Percentiles rank a stretch among this genome's conserved stretches.
Evolutionary conservation across 441 rosid species (phyloP).

Genomic region (Manihot esculenta): DNA sequence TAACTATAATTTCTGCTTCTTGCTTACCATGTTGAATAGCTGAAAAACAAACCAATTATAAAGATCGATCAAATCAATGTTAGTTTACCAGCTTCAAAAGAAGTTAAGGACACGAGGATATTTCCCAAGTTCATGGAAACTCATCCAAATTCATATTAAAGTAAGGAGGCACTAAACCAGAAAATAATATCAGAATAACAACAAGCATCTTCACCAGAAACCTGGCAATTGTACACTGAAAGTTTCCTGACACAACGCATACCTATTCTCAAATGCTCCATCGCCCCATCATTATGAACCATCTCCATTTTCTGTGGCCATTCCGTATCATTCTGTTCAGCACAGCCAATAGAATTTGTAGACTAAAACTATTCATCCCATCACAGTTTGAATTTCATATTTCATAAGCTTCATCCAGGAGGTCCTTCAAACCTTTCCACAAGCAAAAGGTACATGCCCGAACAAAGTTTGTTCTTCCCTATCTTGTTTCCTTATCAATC

Average conservation of each 20-base stretch:
- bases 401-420: slow-evolving; percentile 12
- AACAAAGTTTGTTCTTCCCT: slow-evolving; percentile 8
- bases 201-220: slow-evolving; percentile 15
- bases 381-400: slow-evolving; percentile 12
- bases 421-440: slow-evolving; percentile 18
- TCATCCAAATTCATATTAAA: slow-evolving; percentile 17
- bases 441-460: not conserved
- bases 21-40: not conserved
- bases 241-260: slow-evolving; percentile 19
- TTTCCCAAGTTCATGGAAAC: slow-evolving; percentile 17
- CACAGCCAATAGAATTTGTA: slow-evolving; percentile 9
- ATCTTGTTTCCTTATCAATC: slow-evolving; percentile 18
- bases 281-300: slow-evolving; percentile 13
- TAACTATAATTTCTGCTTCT: not conserved
- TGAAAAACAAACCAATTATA: not conserved
- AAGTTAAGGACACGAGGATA: not conserved
- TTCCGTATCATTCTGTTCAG: slow-evolving; percentile 14
- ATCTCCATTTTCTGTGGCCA: slow-evolving; percentile 6
- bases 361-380: slow-evolving; percentile 8
- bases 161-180: slow-evolving; percentile 10
- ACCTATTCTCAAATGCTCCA: slow-evolving; percentile 17
- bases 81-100: not conserved
- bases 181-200: slow-evolving; percentile 18
- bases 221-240: slow-evolving; percentile 25
- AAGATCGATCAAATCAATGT: not conserved